Evolutionary conservation across 768 basidiomycete species (phyloP), one percentile per base, ranked within the genome.

Genomic region (Jaapia argillacea): DNA sequence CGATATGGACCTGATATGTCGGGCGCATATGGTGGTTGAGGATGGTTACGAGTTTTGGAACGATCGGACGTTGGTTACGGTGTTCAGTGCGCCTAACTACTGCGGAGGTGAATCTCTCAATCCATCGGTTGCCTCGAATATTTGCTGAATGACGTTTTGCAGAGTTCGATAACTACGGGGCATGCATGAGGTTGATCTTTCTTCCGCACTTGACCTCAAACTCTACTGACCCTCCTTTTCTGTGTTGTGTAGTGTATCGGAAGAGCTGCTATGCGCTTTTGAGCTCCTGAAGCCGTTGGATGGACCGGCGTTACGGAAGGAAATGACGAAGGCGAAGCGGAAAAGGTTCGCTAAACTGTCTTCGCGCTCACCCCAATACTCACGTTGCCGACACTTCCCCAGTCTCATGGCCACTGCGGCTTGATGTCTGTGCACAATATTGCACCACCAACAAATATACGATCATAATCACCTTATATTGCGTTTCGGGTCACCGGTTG

Each of bases 11-110:
- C 73, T 99, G 50, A 98, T 99, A 66, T 98, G 96, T 69, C 84
- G 96, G 40, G 96, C 96, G 40, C 96, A 99, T 65, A 98, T 98
- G 96, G 96, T 99, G 36, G 96, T 99, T 49, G 96, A 99, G 61
- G 90, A 93, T 57, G 94, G 94, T 5, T 97, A 98, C 58, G 96
- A 99, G 68, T 99, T 99, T 59, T 99, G 96, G 89, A 97, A 98
- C 55, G 96, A 99, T 56, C 78, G 96, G 52, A 97, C 96, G 39
- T 66, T 99, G 52, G 96, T 99, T 42, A 99, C 96, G 1, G 92
- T 99, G 44, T 99, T 99, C 65, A 94, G 91, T 54, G 96, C 96
- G 39, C 96, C 96, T 18, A 96, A 96, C 55, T 92, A 91, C 54
- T 92, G 90, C 58, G 90, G 89, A 63, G 89, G 92, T 94, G 53